A percentile compares a stretch with the other conserved stretches of the same genome.
phyloP scores from a whole-genome alignment of 192 early-diverging fungal genomes.

The Lobosporangium transversale region DNA sequence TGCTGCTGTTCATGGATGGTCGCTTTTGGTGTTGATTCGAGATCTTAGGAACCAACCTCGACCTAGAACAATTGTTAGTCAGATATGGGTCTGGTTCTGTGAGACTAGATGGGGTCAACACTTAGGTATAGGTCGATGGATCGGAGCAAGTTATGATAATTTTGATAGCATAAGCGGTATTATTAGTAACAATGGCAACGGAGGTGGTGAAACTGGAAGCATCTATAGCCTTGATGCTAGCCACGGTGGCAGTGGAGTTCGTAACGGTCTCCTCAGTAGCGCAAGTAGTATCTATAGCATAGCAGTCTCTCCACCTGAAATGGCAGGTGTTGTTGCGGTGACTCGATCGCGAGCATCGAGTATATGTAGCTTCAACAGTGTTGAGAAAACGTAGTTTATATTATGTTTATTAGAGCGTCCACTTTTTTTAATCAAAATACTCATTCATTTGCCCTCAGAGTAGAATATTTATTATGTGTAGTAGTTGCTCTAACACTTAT shows the following conservation, averaged over 20 bases:
- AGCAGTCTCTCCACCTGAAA: slow-evolving; percentile 15
- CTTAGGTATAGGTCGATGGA: neutral
- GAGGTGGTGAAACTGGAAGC: slow-evolving; percentile 19
- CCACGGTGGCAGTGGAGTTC: slow-evolving; percentile 18
- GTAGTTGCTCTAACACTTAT: no score
- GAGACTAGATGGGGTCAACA: slow-evolving; percentile 6
- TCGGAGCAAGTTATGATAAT: neutral
- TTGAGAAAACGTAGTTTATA: slow-evolving; percentile 26
- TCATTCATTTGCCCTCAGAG: neutral
- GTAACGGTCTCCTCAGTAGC: slow-evolving; percentile 9
- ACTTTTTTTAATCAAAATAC: neutral
- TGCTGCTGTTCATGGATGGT: slow-evolving; percentile 48
- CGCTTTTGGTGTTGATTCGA: slow-evolving; percentile 34
- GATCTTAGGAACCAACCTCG: slow-evolving; percentile 32
- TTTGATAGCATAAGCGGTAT: neutral
- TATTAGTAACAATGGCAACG: neutral
- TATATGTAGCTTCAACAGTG: slow-evolving; percentile 21
- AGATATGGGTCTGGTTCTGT: slow-evolving; percentile 31
- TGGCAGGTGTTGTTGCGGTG: neutral
- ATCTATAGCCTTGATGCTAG: slow-evolving; percentile 12
- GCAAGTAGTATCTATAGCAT: slow-evolving; percentile 32
- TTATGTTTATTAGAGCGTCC: no score
- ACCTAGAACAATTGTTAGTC: slow-evolving; percentile 18
- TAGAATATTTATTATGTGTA: no score
- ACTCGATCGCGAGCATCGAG: slow-evolving; percentile 29